Conservation (phyloP, 2,329 filamentous ascomycete genomes). For the Fusarium albosuccineum region DNA sequence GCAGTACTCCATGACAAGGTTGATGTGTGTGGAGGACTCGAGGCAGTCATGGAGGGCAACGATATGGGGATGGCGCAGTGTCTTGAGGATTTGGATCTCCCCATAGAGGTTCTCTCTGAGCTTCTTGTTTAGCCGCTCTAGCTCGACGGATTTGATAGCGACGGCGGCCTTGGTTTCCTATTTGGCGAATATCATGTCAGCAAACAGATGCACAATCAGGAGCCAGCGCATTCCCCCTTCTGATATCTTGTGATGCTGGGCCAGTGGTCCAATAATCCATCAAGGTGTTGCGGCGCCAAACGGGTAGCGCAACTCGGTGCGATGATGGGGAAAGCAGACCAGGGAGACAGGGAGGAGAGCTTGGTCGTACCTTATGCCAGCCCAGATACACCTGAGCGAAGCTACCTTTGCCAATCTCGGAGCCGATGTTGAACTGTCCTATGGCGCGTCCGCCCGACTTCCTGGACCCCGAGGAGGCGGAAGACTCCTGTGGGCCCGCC, state of each 20-base stretch:
- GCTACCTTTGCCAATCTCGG: conserved; percentile 96
- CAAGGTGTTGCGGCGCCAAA: conserved; percentile 14
- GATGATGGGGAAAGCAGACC: conserved; percentile 24
- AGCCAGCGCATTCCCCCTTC: neutral
- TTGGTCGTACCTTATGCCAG: conserved; percentile 76
- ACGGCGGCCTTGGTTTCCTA: conserved; percentile 85
- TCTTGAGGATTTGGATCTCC: conserved; percentile 96
- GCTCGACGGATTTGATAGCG: conserved; percentile 96
- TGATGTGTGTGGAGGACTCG: conserved; percentile 88
- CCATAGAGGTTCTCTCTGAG: conserved; percentile 95
- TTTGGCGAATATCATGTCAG: conserved; percentile 29
- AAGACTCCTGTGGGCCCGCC: conserved; percentile 55
- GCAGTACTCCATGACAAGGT: conserved; percentile 99
- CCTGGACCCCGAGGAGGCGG: conserved; percentile 52
- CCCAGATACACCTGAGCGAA: conserved; percentile 96
- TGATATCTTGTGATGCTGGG: conserved; percentile 8
- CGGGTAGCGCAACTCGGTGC: conserved; percentile 21
- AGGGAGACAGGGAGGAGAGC: conserved; percentile 9
- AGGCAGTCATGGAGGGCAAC: conserved; percentile 95
- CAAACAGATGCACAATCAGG: neutral
- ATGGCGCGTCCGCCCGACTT: conserved; percentile 58
- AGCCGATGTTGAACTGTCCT: conserved; percentile 84
- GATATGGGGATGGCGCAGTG: conserved; percentile 94
- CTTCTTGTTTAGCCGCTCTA: conserved; percentile 92
- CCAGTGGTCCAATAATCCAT: conserved; percentile 11